phyloP scores from a whole-genome alignment of 352 stramenopile genomes.

The Phytophthora fragariae region DNA sequence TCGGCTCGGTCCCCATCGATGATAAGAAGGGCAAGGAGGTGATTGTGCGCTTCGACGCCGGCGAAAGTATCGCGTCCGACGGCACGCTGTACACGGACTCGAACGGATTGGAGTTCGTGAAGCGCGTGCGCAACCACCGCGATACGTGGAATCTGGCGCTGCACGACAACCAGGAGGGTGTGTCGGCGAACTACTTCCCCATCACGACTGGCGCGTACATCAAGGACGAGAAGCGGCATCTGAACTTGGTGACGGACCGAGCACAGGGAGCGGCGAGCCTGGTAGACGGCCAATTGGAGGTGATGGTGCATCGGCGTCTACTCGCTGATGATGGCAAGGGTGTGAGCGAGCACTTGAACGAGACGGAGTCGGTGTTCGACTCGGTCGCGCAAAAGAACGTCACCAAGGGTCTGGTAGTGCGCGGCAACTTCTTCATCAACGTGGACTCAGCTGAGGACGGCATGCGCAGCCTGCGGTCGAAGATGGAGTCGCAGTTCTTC shows the following conservation, averaged over 20 bases:
- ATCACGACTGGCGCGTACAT: conserved; percentile 96
- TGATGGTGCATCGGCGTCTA: conserved; percentile 98
- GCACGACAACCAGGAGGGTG: conserved; percentile 92
- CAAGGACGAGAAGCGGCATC: conserved; percentile 83
- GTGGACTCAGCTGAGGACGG: conserved; percentile 64
- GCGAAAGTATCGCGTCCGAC: conserved; percentile 60
- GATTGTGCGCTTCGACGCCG: conserved; percentile 91
- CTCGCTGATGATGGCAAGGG: conserved; percentile 94
- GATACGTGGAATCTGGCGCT: conserved; percentile 90
- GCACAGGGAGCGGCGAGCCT: conserved; percentile 94
- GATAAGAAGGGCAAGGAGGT: conserved; percentile 95
- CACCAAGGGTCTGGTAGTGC: conserved; percentile 71
- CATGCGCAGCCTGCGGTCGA: conserved; percentile 60
- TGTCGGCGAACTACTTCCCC: conserved; percentile 98
- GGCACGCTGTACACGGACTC: conserved; percentile 93
- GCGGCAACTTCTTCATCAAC: conserved; percentile 76
- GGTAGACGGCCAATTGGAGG: conserved; percentile 91
- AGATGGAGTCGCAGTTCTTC: conserved; percentile 81
- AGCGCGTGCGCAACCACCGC: conserved; percentile 88
- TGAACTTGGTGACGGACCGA: conserved; percentile 93
- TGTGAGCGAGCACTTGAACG: conserved; percentile 93
- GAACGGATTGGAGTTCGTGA: conserved; percentile 95
- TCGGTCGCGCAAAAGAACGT: conserved; percentile 59
- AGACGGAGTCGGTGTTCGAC: conserved; percentile 90
- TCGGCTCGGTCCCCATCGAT: conserved; percentile 74